These are phyloP conservation scores for Nicotiana rustica DNA, from an alignment of 305 asterid species.

Conservation along the genomic window DNA sequence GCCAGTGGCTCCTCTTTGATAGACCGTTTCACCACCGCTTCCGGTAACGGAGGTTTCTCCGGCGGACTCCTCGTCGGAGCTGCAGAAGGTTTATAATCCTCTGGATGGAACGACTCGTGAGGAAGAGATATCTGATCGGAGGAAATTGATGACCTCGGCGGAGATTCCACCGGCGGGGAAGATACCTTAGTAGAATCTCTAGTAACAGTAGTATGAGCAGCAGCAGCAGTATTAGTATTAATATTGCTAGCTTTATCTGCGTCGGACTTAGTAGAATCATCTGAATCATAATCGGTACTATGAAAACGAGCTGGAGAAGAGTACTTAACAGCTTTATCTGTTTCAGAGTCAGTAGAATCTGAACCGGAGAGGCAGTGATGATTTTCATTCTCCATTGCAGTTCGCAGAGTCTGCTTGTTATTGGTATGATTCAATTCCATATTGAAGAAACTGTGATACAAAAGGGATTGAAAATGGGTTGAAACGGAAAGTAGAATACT, in stretches of 20 bases:
- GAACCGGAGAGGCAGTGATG: slow-evolving; percentile 15
- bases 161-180: neutral
- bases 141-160: slow-evolving; percentile 42
- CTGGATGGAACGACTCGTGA: slow-evolving; percentile 52
- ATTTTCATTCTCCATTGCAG: slow-evolving; percentile 20
- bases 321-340: slow-evolving; percentile 30
- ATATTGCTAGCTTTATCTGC: slow-evolving; percentile 30
- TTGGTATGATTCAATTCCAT: slow-evolving; percentile 5
- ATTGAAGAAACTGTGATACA: neutral
- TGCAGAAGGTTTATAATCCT: slow-evolving; percentile 35
- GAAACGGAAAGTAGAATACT: neutral
- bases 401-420: neutral
- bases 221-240: neutral
- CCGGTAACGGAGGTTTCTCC: slow-evolving; percentile 43
- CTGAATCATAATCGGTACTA: neutral
- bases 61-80: slow-evolving; percentile 37
- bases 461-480: slow-evolving; percentile 2
- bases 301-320: slow-evolving; percentile 43
- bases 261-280: slow-evolving; percentile 44
- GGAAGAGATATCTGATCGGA: slow-evolving; percentile 52
- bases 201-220: neutral
- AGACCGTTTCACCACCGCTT: slow-evolving; percentile 42
- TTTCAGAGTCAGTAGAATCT: slow-evolving; percentile 29
- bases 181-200: neutral
- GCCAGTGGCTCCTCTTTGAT: slow-evolving; percentile 53